These are phyloP conservation scores for Tulasnella sp. DNA, from an alignment of 768 basidiomycete species.

Conservation along the genomic window DNA sequence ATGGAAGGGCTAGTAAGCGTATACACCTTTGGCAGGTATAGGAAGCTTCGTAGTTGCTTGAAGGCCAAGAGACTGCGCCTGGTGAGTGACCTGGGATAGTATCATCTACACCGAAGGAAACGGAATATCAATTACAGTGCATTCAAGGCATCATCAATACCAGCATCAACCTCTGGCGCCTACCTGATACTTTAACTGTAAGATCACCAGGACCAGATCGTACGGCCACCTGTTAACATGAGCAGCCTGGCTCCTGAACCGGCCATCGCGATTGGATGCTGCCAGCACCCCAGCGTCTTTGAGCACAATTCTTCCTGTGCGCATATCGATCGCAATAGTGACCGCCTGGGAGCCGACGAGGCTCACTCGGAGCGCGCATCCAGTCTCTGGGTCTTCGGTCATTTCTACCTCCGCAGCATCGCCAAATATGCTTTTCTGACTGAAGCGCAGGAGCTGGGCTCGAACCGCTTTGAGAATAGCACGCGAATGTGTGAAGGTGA, in stretches of 20 bases:
- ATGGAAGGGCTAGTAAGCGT: neutral
- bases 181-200: slow-evolving; percentile 53
- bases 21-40: slow-evolving; percentile 51
- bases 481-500: slow-evolving; percentile 55
- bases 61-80: slow-evolving; percentile 76
- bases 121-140: neutral
- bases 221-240: slow-evolving; percentile 61
- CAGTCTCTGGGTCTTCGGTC: neutral
- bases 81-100: slow-evolving; percentile 69
- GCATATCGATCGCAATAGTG: slow-evolving; percentile 63
- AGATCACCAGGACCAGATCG: slow-evolving; percentile 45
- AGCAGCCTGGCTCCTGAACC: slow-evolving; percentile 48
- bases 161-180: slow-evolving; percentile 22
- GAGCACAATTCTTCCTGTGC: slow-evolving; percentile 69
- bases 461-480: slow-evolving; percentile 51
- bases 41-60: slow-evolving; percentile 60
- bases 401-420: neutral
- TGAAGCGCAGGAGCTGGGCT: slow-evolving; percentile 1
- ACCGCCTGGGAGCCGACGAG: slow-evolving; percentile 70
- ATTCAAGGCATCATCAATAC: no score
- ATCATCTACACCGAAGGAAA: slow-evolving; percentile 50
- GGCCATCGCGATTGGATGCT: slow-evolving; percentile 58
- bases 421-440: neutral
- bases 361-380: slow-evolving; percentile 49
- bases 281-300: slow-evolving; percentile 75